Base-by-base conservation (phyloP, 176 grass and related monocot genomes). In the Raddia guianensis region DNA sequence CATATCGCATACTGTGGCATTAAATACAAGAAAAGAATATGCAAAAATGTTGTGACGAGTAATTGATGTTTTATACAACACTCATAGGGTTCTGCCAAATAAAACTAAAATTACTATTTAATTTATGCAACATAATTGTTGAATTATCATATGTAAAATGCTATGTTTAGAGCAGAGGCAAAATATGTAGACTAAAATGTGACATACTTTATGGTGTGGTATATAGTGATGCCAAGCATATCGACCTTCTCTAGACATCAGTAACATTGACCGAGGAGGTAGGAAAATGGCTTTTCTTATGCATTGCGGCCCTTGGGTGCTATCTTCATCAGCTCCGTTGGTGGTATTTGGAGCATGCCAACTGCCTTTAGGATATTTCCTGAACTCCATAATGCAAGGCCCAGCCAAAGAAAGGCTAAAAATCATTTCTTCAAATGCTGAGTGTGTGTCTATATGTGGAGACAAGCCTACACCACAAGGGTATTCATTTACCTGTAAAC, bases 141-240 rank as follows among this genome's bases (percentile, higher is more conserved):
- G 42, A 66, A 73, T 21, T 44, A 56, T 11, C 51, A 33, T 52
- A 49, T 78, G 32, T 4, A 47, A 10, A 60, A 58, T 68, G 9
- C 3, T 68, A 37, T 50, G 33, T 21, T 63, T 34, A 43, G 8
- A 44, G n/a, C 51, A 72, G 11, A 49, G 65, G 43, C 11, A 66
- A 59, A 75, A 69, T 33, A 69, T 80, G 15, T 6, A 50, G 3
- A 4, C 37, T 49, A 10, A 67, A 34, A 59, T 15, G 14, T 14
- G 15, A 58, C 55, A 81, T 92, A 98, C 95, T 87, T 98, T 98
- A 82, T 93, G 95, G 88, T 98, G 95, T 14, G 90, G 92, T 89
- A 98, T 95, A 81, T 98, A 98, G 86, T 98, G 95, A 89, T 98
- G 88, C 95, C 95, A 98, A 54, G 95, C 92, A 84, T 93, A 98